Conservation (phyloP, 1,284 basidiomycete genomes). For the Sanghuangporus baumii region DNA sequence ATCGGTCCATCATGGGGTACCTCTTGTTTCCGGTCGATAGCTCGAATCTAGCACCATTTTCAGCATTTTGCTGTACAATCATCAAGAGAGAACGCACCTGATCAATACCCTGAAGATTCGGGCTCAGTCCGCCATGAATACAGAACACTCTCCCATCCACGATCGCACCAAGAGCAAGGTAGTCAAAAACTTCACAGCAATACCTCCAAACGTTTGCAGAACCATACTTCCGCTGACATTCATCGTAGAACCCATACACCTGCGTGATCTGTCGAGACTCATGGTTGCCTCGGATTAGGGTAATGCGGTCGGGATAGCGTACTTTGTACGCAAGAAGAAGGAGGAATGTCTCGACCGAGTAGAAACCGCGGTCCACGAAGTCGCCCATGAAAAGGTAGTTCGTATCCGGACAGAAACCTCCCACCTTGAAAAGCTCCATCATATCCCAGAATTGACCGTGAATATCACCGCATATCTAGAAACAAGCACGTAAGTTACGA, state of each 20-base stretch:
- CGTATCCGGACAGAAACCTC: conserved; percentile 92
- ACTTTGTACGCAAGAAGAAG: conserved; percentile 95
- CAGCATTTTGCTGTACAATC: background rate
- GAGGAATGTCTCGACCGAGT: conserved; percentile 95
- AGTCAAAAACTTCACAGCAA: conserved; percentile 99
- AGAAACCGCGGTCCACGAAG: conserved; percentile 96
- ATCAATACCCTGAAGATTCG: conserved; percentile 78
- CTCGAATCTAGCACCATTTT: conserved; percentile 64
- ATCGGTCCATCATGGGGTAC: conserved; percentile 99
- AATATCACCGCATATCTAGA: conserved; percentile 92
- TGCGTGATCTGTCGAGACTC: conserved; percentile 99
- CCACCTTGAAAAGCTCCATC: conserved; percentile 94
- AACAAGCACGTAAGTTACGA: conserved; percentile 5
- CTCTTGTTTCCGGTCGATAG: conserved; percentile 95
- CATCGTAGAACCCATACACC: conserved; percentile 99
- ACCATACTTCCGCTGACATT: conserved; percentile 96
- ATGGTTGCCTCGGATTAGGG: conserved; percentile 96
- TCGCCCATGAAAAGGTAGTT: conserved; percentile 99
- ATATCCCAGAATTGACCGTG: conserved; percentile 99
- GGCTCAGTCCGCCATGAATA: conserved; percentile 91
- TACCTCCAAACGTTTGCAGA: conserved; percentile 95
- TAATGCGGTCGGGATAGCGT: conserved; percentile 96
- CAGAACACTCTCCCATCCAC: conserved; percentile 94
- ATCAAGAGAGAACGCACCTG: conserved; percentile 50
- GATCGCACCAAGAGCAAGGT: conserved; percentile 89